A percentile compares a stretch with the other conserved stretches of the same genome.
Evolutionary conservation across 1,284 basidiomycete species (phyloP).

Genomic region (Vanrija sp.): DNA sequence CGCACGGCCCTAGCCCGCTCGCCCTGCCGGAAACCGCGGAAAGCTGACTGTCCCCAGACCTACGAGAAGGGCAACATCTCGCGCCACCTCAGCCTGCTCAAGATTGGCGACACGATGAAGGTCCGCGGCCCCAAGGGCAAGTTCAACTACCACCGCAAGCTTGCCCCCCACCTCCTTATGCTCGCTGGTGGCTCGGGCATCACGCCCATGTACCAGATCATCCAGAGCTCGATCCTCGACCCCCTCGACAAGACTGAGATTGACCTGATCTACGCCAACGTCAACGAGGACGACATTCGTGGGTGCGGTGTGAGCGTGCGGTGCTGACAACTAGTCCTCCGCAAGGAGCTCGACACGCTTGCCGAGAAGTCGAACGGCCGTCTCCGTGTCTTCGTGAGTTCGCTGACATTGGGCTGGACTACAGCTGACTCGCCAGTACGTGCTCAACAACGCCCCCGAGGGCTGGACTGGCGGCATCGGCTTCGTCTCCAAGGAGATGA

Average conservation of each 20-base stretch:
- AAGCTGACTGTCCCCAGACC: conserved; percentile 55
- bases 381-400: conserved; percentile 65
- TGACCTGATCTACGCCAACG: conserved; percentile 92
- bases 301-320: conserved; percentile 6
- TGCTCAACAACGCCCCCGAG: conserved; percentile 86
- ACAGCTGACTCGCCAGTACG: conserved; percentile 55
- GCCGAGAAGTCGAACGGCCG: conserved; percentile 55
- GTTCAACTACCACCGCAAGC: conserved; percentile 70
- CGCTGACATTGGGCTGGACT: not conserved
- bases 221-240: conserved; percentile 78
- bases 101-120: conserved; percentile 76
- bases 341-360: conserved; percentile 72
- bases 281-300: conserved; percentile 76
- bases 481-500: conserved; percentile 92
- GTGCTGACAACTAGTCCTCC: conserved; percentile 58
- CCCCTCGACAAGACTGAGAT: conserved; percentile 75
- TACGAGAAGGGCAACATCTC: conserved; percentile 98
- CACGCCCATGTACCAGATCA: conserved; percentile 97
- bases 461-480: conserved; percentile 84
- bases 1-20: not conserved
- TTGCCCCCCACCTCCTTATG: conserved; percentile 80
- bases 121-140: conserved; percentile 95
- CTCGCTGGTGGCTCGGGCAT: conserved; percentile 92
- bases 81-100: conserved; percentile 70
- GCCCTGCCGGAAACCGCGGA: not conserved